Evolutionary conservation across 2,329 filamentous ascomycete species (phyloP).

Genomic region (Cladosporium sp.): DNA sequence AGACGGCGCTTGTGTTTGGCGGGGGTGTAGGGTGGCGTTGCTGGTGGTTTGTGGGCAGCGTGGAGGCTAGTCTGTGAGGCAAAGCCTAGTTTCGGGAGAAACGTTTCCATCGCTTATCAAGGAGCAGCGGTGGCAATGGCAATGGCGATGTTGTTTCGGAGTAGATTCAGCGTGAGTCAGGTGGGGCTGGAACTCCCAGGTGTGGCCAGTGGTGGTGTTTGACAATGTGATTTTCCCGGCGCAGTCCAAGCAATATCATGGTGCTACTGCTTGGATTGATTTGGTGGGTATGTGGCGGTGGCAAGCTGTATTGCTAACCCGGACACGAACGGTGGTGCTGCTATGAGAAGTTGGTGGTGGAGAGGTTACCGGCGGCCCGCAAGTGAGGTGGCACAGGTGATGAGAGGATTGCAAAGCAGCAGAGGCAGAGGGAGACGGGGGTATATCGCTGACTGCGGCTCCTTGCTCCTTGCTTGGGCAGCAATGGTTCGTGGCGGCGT

Average conservation of each 20-base stretch:
- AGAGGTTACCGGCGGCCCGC: conserved; percentile 13
- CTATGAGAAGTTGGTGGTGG: background rate
- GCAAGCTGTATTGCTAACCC: background rate
- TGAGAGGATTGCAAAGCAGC: conserved; percentile 9
- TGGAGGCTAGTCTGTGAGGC: conserved; percentile 26
- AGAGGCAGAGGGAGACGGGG: background rate
- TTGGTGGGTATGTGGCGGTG: background rate
- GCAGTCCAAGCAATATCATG: conserved; percentile 33
- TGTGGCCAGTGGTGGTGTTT: conserved; percentile 34
- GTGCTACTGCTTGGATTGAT: conserved; percentile 23
- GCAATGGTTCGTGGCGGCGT: conserved; percentile 17
- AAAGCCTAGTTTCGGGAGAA: conserved; percentile 30
- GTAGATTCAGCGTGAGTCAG: conserved; percentile 30
- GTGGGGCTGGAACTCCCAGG: conserved; percentile 21
- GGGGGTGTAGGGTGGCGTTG: conserved; percentile 34
- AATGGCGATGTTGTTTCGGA: conserved; percentile 1
- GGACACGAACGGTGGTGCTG: background rate
- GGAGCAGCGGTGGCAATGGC: conserved; percentile 1
- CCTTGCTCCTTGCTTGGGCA: conserved; percentile 20
- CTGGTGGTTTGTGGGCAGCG: conserved; percentile 23
- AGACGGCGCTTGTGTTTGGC: conserved; percentile 27
- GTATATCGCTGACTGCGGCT: conserved; percentile 15
- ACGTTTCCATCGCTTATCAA: conserved; percentile 23
- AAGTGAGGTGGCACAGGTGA: conserved; percentile 13
- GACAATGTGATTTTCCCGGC: conserved; percentile 31